Base-by-base conservation (phyloP, 2,329 filamentous ascomycete genomes). In the Byssothecium circinans region DNA sequence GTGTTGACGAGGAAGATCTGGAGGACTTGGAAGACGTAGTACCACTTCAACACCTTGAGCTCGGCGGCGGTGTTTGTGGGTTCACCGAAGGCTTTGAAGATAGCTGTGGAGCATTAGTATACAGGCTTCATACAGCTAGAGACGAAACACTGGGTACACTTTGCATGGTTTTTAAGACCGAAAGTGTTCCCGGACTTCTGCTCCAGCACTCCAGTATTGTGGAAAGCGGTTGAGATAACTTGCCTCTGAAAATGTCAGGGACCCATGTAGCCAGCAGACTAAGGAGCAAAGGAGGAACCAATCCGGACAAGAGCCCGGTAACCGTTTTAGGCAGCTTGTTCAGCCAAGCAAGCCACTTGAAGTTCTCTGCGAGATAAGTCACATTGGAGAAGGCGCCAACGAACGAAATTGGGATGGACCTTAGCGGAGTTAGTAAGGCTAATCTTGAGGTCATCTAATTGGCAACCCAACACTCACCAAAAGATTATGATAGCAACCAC, bases 1-100 rank as follows among this genome's bases (percentile, higher is more conserved):
- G 92, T 96, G 0, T 89, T 85, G 40, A 97, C 83, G 47, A 97
- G 75, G 75, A 97, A 97, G 36, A 96, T 89, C 67, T 97, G 91
- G 17, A 96, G 79, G 35, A 97, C 84, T 69, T 94, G 89, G 75
- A 95, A 95, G 37, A 81, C 83, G 64, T 96, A 99, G 77, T 95
- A 97, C 58, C 84, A 88, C 63, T 91, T 94, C 67, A 97, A 90
- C 0, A 89, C 91, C 49, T 90, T 91, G 8, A 97, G 77, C 70
- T 99, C 94, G 14, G 95, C 85, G 10, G 87, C 81, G 1, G 90
- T 86, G 6, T 83, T 71, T 1, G 89, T 94, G 1, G 91, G 89
- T 52, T 88, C 88, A 45, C 94, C 94, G 36, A 88, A 81, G 29
- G 88, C 71, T 67, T 84, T 91, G 53, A 91, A 91, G 68, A 89